phyloP scores from a whole-genome alignment of 2,329 filamentous ascomycete genomes.

The Botrytis tulipae region DNA sequence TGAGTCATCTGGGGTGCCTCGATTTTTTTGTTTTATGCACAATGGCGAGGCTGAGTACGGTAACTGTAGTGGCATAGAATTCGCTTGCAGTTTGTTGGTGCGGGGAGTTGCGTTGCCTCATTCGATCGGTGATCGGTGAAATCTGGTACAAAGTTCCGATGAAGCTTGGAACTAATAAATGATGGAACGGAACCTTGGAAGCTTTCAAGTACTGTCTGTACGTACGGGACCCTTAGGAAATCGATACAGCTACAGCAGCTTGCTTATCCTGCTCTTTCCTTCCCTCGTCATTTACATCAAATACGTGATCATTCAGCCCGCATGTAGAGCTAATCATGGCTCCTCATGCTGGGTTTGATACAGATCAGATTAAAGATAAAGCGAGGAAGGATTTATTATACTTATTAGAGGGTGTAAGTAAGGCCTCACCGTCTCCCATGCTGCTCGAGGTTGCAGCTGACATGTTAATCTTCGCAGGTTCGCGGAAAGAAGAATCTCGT shows the following conservation, averaged over 20 bases:
- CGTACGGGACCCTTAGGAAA: constrained; percentile 29
- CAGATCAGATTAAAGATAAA: constrained; percentile 73
- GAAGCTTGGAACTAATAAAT: constrained; percentile 8
- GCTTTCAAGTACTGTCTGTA: not conserved
- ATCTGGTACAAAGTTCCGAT: constrained; percentile 9
- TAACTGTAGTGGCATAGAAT: not conserved
- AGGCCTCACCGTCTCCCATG: constrained; percentile 30
- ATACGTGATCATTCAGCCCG: constrained; percentile 30
- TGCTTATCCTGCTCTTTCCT: not conserved
- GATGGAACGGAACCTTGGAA: not conserved
- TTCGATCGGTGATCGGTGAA: constrained; percentile 18
- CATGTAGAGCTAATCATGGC: constrained; percentile 63
- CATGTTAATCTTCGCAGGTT: constrained; percentile 57
- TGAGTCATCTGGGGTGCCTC: constrained; percentile 35
- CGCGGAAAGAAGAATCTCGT: constrained; percentile 98
- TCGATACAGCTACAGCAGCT: constrained; percentile 1
- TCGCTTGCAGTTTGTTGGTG: constrained; percentile 16
- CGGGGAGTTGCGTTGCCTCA: constrained; percentile 4
- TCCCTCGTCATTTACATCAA: constrained; percentile 7
- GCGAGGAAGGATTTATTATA: constrained; percentile 85
- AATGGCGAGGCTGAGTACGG: constrained; percentile 20
- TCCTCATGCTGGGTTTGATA: constrained; percentile 68
- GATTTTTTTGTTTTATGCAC: constrained; percentile 21
- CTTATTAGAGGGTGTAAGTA: constrained; percentile 91
- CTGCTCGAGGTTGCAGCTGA: constrained; percentile 37